A percentile compares a stretch with the other conserved stretches of the same genome.
phyloP scores from a whole-genome alignment of 805 yeast genomes.

The Torulaspora gathmanii region DNA sequence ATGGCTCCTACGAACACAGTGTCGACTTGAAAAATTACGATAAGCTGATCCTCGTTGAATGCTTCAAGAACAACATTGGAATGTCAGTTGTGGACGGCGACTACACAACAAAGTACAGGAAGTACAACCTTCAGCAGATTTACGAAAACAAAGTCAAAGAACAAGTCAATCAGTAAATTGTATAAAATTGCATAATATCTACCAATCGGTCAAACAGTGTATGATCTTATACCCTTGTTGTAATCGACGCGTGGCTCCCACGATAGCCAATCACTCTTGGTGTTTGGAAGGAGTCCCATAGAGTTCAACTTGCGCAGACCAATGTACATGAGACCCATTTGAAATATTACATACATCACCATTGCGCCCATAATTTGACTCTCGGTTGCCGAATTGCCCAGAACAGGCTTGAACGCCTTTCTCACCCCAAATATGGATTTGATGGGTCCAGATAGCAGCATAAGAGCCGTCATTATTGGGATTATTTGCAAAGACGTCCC shows the following conservation, averaged over 20 bases:
- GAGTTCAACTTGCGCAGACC: constrained; percentile 81
- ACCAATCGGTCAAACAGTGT: constrained; percentile 17
- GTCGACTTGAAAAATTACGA: constrained; percentile 81
- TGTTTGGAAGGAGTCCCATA: constrained; percentile 90
- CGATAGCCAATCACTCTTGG: constrained; percentile 83
- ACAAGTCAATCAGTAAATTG: constrained; percentile 3
- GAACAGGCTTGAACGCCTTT: constrained; percentile 48
- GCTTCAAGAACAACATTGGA: constrained; percentile 85
- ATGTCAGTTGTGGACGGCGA: constrained; percentile 73
- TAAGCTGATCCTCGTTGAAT: constrained; percentile 74
- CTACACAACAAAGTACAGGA: constrained; percentile 46
- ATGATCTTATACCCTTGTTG: constrained; percentile 19
- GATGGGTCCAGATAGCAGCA: constrained; percentile 73
- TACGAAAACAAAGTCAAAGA: constrained; percentile 42
- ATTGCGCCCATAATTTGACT: constrained; percentile 38
- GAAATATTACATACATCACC: constrained; percentile 44
- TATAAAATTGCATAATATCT: constrained; percentile 6
- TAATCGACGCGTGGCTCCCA: constrained; percentile 55
- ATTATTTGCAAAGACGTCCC: constrained; percentile 87
- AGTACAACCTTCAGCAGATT: constrained; percentile 79
- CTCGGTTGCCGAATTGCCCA: constrained; percentile 34
- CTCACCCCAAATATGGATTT: constrained; percentile 61
- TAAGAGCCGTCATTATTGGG: constrained; percentile 83
- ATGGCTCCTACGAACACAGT: constrained; percentile 52
- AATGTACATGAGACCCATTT: constrained; percentile 54